A percentile compares a stretch with the other conserved stretches of the same genome.
Evolutionary conservation across 2,329 filamentous ascomycete genomes (phyloP).

Genomic region (Cordyceps fumosorosea): DNA sequence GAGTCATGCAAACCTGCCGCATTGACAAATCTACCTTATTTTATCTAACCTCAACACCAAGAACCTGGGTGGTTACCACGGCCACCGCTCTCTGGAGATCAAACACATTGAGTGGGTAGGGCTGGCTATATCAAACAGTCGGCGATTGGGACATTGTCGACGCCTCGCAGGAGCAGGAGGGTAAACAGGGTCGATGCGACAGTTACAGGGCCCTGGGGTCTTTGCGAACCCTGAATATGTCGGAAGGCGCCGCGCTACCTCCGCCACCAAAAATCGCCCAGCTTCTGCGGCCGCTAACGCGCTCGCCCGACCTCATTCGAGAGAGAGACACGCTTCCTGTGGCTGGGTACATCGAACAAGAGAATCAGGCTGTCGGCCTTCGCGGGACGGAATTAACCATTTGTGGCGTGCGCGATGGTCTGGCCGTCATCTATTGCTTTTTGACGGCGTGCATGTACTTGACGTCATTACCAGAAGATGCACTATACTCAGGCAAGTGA

Average conservation of each 20-base stretch:
- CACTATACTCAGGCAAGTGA: not conserved
- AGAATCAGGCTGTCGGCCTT: conserved; percentile 3
- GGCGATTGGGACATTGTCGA: not conserved
- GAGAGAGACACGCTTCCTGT: not conserved
- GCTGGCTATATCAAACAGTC: conserved; percentile 4
- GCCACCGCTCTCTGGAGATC: not conserved
- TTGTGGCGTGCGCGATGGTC: not conserved
- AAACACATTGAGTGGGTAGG: not conserved
- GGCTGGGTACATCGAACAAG: not conserved
- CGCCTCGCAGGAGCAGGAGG: not conserved
- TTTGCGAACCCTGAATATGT: not conserved
- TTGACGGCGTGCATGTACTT: not conserved
- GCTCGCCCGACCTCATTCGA: not conserved
- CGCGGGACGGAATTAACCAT: not conserved
- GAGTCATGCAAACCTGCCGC: not conserved
- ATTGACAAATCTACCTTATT: conserved; percentile 3
- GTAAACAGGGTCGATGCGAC: not conserved
- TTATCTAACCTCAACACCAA: not conserved
- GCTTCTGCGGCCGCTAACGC: not conserved
- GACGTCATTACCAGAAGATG: not conserved
- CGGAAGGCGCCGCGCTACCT: not conserved
- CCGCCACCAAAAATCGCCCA: not conserved
- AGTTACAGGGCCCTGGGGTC: not conserved
- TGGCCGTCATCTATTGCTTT: not conserved
- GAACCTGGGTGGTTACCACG: not conserved